Conservation (phyloP, 2,329 filamentous ascomycete species). For the Lasiodiplodia theobromae region DNA sequence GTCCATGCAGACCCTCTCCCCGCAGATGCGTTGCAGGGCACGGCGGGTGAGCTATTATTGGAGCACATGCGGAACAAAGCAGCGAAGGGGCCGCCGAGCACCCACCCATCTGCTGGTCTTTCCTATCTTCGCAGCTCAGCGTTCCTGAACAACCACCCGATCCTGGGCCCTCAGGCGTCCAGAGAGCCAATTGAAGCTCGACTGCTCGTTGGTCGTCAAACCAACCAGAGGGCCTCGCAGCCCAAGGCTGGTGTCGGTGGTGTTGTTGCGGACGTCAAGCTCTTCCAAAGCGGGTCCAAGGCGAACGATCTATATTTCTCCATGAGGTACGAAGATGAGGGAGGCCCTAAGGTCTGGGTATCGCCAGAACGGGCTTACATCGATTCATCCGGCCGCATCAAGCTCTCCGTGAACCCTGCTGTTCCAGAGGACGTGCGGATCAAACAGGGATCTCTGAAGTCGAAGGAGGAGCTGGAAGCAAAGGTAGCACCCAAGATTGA, state of each 20-base stretch:
- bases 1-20: constrained; percentile 13
- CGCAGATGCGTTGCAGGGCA: too few relatives aligned
- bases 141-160: constrained; percentile 65
- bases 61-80: neutral
- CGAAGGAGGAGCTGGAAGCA: constrained; percentile 4
- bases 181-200: constrained; percentile 64
- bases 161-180: constrained; percentile 64
- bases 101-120: constrained; percentile 70
- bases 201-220: constrained; percentile 51
- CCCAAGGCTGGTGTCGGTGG: constrained; percentile 54
- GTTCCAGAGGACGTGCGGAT: constrained; percentile 21
- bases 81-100: constrained; percentile 53
- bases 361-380: constrained; percentile 56
- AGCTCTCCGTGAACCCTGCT: constrained; percentile 36
- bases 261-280: constrained; percentile 49
- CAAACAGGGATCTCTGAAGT: constrained; percentile 17
- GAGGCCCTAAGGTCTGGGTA: constrained; percentile 62
- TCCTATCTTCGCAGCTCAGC: constrained; percentile 65
- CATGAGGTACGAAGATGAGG: constrained; percentile 53
- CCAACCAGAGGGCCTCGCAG: constrained; percentile 34
- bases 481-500: constrained; percentile 13
- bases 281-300: constrained; percentile 35
- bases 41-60: too few relatives aligned
- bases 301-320: constrained; percentile 47
- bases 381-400: constrained; percentile 54